These are phyloP conservation scores for Setaria italica DNA, from an alignment of 202 grass and related monocot genomes.

Conservation along the genomic window DNA sequence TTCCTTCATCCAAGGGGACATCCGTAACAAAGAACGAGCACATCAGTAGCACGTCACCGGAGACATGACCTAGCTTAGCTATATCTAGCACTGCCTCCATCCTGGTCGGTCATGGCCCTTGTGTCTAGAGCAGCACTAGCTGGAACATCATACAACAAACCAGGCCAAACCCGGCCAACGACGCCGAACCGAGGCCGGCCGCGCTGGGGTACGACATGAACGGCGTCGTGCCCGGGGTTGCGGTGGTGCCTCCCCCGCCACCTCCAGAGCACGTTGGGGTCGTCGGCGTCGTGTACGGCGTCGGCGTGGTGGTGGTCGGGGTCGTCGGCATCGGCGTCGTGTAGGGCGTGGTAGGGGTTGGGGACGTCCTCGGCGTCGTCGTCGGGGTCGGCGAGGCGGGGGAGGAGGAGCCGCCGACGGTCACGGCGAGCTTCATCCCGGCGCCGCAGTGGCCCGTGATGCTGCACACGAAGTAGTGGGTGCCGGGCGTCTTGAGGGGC, in stretches of 20 bases:
- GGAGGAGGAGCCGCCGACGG: conserved; percentile 49
- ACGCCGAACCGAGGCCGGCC: neutral
- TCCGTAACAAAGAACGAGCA: conserved; percentile 16
- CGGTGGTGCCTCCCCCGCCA: conserved; percentile 22
- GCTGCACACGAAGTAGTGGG: conserved; percentile 85
- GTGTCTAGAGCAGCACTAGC: conserved; percentile 22
- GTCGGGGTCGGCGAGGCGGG: neutral
- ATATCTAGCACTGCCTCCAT: conserved; percentile 23
- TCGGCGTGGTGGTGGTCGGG: conserved; percentile 15
- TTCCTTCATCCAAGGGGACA: no score
- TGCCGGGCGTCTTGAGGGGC: conserved; percentile 58
- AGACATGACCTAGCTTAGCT: neutral
- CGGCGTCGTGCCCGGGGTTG: conserved; percentile 45
- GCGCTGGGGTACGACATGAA: conserved; percentile 42
- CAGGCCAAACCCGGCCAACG: conserved; percentile 24
- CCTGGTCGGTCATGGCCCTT: conserved; percentile 7
- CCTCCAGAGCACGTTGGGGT: conserved; percentile 49
- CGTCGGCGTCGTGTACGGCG: conserved; percentile 25
- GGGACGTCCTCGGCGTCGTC: neutral
- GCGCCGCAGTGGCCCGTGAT: conserved; percentile 66
- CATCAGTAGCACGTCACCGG: neutral
- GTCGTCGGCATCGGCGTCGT: conserved; percentile 21
- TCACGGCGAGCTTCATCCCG: conserved; percentile 85
- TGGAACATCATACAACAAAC: conserved; percentile 24
- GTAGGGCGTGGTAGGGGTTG: conserved; percentile 2